phyloP scores from a whole-genome alignment of 768 basidiomycete genomes.

The Naematelia aurantialba region DNA sequence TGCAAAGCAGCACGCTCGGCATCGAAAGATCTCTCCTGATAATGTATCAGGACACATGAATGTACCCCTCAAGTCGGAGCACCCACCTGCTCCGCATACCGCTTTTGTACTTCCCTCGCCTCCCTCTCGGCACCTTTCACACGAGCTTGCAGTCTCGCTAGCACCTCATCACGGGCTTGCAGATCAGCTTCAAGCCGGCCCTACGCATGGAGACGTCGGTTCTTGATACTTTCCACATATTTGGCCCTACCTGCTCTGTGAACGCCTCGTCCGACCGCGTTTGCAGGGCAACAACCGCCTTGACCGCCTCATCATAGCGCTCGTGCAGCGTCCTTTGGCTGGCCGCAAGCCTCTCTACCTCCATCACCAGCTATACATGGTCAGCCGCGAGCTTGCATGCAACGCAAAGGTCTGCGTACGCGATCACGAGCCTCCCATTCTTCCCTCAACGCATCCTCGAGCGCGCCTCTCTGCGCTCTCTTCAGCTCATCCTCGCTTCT shows the following conservation, averaged over 20 bases:
- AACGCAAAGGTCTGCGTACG: constrained; percentile 9
- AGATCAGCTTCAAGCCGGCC: constrained; percentile 40
- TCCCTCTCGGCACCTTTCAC: constrained; percentile 26
- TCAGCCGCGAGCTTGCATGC: background rate
- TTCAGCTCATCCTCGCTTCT: constrained; percentile 26
- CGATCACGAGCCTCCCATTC: constrained; percentile 27
- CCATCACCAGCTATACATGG: constrained; percentile 7
- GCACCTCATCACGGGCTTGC: constrained; percentile 29
- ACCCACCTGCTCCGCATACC: constrained; percentile 44
- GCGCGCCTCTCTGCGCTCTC: constrained; percentile 19
- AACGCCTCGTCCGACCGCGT: constrained; percentile 24
- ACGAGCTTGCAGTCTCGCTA: constrained; percentile 26
- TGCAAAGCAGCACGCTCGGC: constrained; percentile 38
- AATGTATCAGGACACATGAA: background rate
- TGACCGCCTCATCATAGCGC: constrained; percentile 15
- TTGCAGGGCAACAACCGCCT: constrained; percentile 14
- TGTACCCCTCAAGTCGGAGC: background rate
- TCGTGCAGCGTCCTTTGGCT: constrained; percentile 7
- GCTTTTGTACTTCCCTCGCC: constrained; percentile 31
- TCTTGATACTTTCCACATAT: too few relatives aligned
- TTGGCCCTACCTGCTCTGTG: constrained; percentile 29
- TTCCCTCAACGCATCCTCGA: constrained; percentile 25
- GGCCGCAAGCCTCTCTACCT: constrained; percentile 12
- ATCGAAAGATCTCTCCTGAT: constrained; percentile 43
- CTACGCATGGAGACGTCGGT: constrained; percentile 7